Percentiles rank a stretch among this genome's conserved stretches.
Conservation (phyloP, 1,139 yeast species). For the Meyerozyma smithsonii region DNA sequence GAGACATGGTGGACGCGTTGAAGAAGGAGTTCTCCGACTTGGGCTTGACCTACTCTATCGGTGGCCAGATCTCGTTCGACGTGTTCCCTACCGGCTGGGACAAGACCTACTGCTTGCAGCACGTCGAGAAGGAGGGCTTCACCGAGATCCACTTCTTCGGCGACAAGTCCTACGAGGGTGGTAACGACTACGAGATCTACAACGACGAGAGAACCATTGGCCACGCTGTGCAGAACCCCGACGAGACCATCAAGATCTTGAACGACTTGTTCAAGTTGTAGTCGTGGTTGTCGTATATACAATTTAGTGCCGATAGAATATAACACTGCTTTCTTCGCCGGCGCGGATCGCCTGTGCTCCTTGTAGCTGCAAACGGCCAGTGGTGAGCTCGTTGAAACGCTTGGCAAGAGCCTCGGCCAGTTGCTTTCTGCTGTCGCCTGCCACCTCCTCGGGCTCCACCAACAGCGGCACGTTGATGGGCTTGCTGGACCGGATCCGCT, state of each 20-base stretch:
- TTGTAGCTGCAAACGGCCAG: conserved; percentile 44
- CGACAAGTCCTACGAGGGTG: conserved; percentile 96
- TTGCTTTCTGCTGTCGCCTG: conserved; percentile 8
- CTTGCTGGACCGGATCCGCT: conserved; percentile 50
- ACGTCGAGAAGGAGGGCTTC: conserved; percentile 81
- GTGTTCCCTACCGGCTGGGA: conserved; percentile 99
- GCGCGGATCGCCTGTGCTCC: conserved; percentile 59
- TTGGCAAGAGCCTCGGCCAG: conserved; percentile 20
- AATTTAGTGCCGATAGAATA: conserved; percentile 42
- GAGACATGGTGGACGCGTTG: conserved; percentile 76
- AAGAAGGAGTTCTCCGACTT: conserved; percentile 76
- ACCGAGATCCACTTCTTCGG: conserved; percentile 94
- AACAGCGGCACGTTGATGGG: conserved; percentile 55
- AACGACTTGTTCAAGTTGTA: conserved; percentile 66
- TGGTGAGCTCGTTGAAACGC: conserved; percentile 30
- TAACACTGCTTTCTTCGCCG: conserved; percentile 59
- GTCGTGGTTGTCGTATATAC: conserved; percentile 4
- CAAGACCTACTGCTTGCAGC: conserved; percentile 95
- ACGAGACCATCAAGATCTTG: conserved; percentile 80
- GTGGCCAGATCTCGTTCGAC: conserved; percentile 98
- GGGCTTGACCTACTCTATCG: conserved; percentile 91
- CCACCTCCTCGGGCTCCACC: conserved; percentile 47
- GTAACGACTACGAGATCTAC: conserved; percentile 97
- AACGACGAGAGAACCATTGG: conserved; percentile 89
- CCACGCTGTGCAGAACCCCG: conserved; percentile 86